These are phyloP conservation scores for Lachnellula subtilissima DNA, from an alignment of 2,329 filamentous ascomycete species.

Conservation along the genomic window DNA sequence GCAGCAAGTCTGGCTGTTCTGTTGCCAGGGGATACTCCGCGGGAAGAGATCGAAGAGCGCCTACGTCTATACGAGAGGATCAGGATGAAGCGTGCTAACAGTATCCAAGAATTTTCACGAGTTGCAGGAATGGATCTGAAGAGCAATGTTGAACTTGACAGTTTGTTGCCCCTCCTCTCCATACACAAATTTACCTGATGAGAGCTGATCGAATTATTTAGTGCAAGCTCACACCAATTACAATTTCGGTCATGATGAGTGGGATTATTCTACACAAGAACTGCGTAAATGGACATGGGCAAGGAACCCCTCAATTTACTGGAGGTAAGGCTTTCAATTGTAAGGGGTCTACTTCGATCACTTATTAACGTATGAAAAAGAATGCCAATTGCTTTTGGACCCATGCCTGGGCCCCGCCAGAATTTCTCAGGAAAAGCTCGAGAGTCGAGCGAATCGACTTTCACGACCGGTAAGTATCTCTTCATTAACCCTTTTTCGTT, in stretches of 20 bases:
- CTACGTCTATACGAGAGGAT: slow-evolving; percentile 55
- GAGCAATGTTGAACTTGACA: slow-evolving; percentile 38
- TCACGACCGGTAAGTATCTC: slow-evolving; percentile 6
- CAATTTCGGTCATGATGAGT: slow-evolving; percentile 50
- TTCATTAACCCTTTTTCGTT: not conserved
- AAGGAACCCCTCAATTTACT: slow-evolving; percentile 33
- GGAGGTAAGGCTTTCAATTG: slow-evolving; percentile 22
- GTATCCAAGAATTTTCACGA: slow-evolving; percentile 54
- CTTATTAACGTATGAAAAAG: not conserved
- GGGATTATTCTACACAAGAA: slow-evolving; percentile 42
- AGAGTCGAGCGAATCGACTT: slow-evolving; percentile 6
- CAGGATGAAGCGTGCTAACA: slow-evolving; percentile 52
- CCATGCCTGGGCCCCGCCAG: slow-evolving; percentile 27
- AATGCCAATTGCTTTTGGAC: slow-evolving; percentile 37
- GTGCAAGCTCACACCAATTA: slow-evolving; percentile 32
- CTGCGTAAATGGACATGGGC: slow-evolving; percentile 42
- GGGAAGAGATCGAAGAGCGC: slow-evolving; percentile 47
- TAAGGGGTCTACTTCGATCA: not conserved
- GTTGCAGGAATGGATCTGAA: not conserved
- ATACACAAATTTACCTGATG: not conserved
- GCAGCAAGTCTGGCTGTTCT: slow-evolving; percentile 54
- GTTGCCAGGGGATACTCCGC: slow-evolving; percentile 43
- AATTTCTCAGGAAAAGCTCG: slow-evolving; percentile 1
- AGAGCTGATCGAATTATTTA: slow-evolving; percentile 38
- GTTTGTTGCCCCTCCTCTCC: slow-evolving; percentile 35